These are phyloP conservation scores for Microdochium trichocladiopsis DNA, from an alignment of 2,329 filamentous ascomycete species.

Conservation along the genomic window DNA sequence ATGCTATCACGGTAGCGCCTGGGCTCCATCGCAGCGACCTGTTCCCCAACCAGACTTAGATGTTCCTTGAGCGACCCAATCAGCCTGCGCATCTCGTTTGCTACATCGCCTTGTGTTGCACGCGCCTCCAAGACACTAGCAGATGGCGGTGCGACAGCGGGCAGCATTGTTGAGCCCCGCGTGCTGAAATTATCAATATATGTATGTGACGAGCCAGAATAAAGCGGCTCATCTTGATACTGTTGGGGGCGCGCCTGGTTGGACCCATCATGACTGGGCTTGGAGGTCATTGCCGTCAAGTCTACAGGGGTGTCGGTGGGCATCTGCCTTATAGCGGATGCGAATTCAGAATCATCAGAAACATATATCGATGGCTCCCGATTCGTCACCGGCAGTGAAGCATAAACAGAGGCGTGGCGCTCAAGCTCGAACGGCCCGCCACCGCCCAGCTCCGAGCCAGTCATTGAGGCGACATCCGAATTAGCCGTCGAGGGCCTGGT, in stretches of 20 bases:
- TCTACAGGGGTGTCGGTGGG: conserved; percentile 5
- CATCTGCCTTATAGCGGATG: conserved; percentile 18
- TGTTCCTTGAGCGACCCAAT: conserved; percentile 43
- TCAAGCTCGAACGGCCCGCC: conserved; percentile 57
- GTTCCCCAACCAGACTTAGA: conserved; percentile 35
- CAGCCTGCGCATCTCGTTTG: conserved; percentile 41
- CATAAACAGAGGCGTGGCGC: conserved; percentile 51
- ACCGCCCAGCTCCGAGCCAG: conserved; percentile 47
- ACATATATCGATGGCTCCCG: conserved; percentile 55
- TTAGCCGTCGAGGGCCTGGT: conserved; percentile 52
- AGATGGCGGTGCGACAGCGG: conserved; percentile 37
- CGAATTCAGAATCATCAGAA: conserved; percentile 48
- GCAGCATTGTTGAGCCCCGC: conserved; percentile 19
- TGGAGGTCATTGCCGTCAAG: conserved; percentile 13
- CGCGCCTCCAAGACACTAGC: conserved; percentile 47
- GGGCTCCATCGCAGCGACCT: conserved; percentile 31
- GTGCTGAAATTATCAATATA: conserved; percentile 4
- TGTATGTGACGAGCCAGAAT: conserved; percentile 6
- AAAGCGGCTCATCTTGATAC: conserved; percentile 3
- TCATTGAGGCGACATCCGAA: conserved; percentile 48
- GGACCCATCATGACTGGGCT: conserved; percentile 7
- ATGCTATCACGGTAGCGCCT: not conserved
- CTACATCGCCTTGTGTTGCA: conserved; percentile 42
- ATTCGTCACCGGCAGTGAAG: conserved; percentile 25
- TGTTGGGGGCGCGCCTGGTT: conserved; percentile 10